These are phyloP conservation scores for Pseudoneurospora amorphoporcata DNA, from an alignment of 495 filamentous ascomycete species.

Conservation along the genomic window DNA sequence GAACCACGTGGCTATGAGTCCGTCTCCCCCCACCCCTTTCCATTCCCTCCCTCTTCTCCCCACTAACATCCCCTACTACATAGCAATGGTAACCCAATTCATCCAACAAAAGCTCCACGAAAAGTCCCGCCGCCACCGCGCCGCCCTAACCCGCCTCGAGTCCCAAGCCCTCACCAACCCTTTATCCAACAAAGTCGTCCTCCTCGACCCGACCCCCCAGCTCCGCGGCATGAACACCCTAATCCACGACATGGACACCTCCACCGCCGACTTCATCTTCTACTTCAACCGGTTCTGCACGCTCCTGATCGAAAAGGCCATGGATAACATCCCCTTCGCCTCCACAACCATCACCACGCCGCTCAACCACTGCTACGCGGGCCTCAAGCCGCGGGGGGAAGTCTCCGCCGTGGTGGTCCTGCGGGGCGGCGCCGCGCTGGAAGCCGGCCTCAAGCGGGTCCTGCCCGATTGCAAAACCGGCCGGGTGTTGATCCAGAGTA, in stretches of 20 bases:
- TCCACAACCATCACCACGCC: slow-evolving; percentile 57
- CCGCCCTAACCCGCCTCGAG: slow-evolving; percentile 63
- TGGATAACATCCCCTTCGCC: slow-evolving; percentile 60
- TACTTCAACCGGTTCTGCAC: slow-evolving; percentile 84
- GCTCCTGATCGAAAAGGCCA: slow-evolving; percentile 76
- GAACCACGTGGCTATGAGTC: slow-evolving; percentile 85
- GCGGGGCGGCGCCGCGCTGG: slow-evolving; percentile 75
- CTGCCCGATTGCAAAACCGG: slow-evolving; percentile 89
- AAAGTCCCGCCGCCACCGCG: slow-evolving; percentile 76
- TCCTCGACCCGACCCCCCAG: slow-evolving; percentile 67
- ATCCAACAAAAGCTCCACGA: slow-evolving; percentile 73
- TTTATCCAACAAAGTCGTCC: slow-evolving; percentile 58
- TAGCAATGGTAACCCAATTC: slow-evolving; percentile 83
- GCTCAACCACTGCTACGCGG: slow-evolving; percentile 51
- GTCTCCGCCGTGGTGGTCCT: slow-evolving; percentile 83
- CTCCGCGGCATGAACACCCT: slow-evolving; percentile 82
- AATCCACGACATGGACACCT: slow-evolving; percentile 67
- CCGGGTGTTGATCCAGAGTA: slow-evolving; percentile 81
- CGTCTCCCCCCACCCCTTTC: slow-evolving; percentile 7
- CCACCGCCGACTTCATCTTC: slow-evolving; percentile 88
- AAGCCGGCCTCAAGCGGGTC: slow-evolving; percentile 76
- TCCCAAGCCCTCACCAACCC: slow-evolving; percentile 57
- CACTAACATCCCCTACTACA: slow-evolving; percentile 6
- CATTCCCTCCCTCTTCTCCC: too few species aligned
- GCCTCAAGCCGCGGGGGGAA: slow-evolving; percentile 53